Base-by-base conservation (phyloP, 305 asterid species). In the Solanum hybrid region DNA sequence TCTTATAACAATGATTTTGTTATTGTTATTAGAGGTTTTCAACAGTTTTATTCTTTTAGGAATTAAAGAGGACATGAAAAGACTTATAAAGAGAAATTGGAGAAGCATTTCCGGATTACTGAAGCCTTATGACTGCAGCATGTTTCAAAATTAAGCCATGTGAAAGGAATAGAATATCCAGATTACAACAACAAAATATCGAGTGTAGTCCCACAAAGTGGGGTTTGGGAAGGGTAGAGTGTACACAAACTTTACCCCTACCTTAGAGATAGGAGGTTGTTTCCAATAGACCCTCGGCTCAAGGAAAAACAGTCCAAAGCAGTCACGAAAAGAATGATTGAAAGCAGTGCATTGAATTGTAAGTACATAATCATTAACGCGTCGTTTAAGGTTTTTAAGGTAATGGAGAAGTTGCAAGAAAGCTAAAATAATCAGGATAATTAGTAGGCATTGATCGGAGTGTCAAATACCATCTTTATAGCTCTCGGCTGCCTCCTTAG, bases 401-500 rank as follows among this genome's bases (percentile, higher is more conserved):
- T 31, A 85, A 56, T 85, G 32, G 13, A 51, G 12, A 85, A 11
- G 76, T 85, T 85, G 45, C 76, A 56, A 19, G 76, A 17, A 85
- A 22, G 13, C 76, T n/a, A 7, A 31, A 51, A 84, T 29, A 6
- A 19, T 45, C 17, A 31, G 75, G 87, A 84, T 42, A 56, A 85
- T 6, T 85, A 19, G 42, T 2, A 32, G 87, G 32, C 77, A 56
- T 31, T 34, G 10, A 40, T 32, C 8, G 17, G 42, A 56, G 88
- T 85, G 76, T 51, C 87, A 84, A 51, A 40, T 92, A 93, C 94
- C 94, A 77, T 93, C 94, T 88, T 92, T 93, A 72, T 92, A 92
- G 93, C 90, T 93, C 31, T 93, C 94, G 88, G 93, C 76, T 85
- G 88, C 76, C 89, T 93, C 94, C 90, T 90, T 92, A 35, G 94